phyloP scores from a whole-genome alignment of 176 grass and related monocot genomes.

The Lolium perenne region DNA sequence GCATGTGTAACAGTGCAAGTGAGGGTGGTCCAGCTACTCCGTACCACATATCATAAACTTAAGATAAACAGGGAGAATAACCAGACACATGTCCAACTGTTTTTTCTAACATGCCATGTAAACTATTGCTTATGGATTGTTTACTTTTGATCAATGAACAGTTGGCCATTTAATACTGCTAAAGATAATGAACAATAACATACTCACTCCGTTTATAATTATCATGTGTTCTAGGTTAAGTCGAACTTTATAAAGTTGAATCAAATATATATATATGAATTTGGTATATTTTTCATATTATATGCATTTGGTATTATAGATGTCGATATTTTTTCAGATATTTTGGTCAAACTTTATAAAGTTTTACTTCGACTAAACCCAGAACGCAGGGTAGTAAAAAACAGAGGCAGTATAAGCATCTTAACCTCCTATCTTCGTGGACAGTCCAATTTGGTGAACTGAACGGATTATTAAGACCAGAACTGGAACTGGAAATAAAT shows the following conservation, averaged over 20 bases:
- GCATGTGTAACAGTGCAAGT: conserved; percentile 6
- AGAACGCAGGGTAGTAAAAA: too few species aligned
- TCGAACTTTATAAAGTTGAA: too few species aligned
- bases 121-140: conserved; percentile 1
- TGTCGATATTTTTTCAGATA: too few species aligned
- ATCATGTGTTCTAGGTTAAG: too few species aligned
- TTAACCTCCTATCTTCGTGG: not conserved
- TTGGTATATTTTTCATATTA: too few species aligned
- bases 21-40: not conserved
- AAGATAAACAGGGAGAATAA: conserved; percentile 3
- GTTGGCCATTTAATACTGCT: not conserved
- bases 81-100: not conserved
- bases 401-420: not conserved
- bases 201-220: not conserved
- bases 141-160: not conserved
- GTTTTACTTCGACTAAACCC: too few species aligned
- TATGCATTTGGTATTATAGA: too few species aligned
- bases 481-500: not conserved
- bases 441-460: not conserved
- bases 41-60: not conserved
- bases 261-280: too few species aligned
- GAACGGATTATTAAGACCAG: not conserved
- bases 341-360: too few species aligned
- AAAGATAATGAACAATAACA: conserved; percentile 9
- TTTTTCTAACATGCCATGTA: not conserved